Percentiles rank a stretch among this genome's conserved stretches.
Conservation (phyloP, 257 asterid genomes). For the Solanum virginianum region DNA sequence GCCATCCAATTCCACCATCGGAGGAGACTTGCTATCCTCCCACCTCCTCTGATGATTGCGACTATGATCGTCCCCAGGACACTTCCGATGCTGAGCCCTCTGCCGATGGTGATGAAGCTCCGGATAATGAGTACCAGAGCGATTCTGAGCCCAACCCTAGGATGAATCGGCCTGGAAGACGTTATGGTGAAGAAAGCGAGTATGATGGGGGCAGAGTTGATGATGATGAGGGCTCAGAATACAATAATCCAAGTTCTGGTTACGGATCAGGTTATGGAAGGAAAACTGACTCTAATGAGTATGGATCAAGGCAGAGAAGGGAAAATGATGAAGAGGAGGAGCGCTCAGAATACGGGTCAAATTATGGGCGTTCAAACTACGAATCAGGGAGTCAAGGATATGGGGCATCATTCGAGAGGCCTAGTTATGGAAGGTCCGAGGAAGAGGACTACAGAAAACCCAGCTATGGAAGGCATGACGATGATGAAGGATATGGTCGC, state of each 20-base stretch:
- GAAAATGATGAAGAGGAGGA: slow-evolving; percentile 8
- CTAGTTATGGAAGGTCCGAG: slow-evolving; percentile 11
- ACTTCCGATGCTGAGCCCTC: slow-evolving; percentile 60
- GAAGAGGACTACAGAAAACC: slow-evolving; percentile 50
- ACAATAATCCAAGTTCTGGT: neutral
- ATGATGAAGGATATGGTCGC: slow-evolving; percentile 44
- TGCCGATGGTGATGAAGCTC: slow-evolving; percentile 60
- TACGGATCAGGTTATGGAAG: slow-evolving; percentile 16
- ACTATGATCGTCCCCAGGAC: slow-evolving; percentile 71
- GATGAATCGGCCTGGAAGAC: slow-evolving; percentile 25
- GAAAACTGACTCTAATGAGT: slow-evolving; percentile 4
- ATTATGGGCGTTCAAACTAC: neutral
- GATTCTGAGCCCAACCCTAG: slow-evolving; percentile 45
- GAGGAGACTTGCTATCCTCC: slow-evolving; percentile 27
- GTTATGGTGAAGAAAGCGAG: slow-evolving; percentile 3
- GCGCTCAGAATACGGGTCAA: neutral
- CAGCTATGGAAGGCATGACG: slow-evolving; percentile 35
- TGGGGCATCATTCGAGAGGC: neutral
- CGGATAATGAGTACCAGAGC: slow-evolving; percentile 79
- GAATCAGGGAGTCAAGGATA: slow-evolving; percentile 2
- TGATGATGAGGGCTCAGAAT: neutral
- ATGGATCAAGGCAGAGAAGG: slow-evolving; percentile 19
- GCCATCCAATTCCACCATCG: slow-evolving; percentile 64
- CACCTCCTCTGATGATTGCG: slow-evolving; percentile 30
- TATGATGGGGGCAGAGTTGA: neutral